phyloP scores from a whole-genome alignment of 2,329 filamentous ascomycete species.

The Aspergillus japonicus region DNA sequence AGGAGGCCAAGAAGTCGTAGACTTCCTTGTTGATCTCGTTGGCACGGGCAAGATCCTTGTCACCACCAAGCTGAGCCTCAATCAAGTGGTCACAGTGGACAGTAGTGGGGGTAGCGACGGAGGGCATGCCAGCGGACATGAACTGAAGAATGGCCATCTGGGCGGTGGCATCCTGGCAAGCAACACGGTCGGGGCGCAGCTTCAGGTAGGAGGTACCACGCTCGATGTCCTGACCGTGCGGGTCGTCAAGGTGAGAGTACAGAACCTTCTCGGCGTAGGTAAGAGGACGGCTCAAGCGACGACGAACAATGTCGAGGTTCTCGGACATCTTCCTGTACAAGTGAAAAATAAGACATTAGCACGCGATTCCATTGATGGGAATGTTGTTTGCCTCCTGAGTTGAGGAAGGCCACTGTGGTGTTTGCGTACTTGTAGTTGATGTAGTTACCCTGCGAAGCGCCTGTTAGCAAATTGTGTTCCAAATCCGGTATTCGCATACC shows the following conservation, averaged over 20 bases:
- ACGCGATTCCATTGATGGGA: neutral
- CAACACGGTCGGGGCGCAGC: constrained; percentile 93
- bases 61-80: constrained; percentile 90
- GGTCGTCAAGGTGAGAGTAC: constrained; percentile 97
- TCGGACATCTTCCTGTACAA: constrained; percentile 87
- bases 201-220: constrained; percentile 94
- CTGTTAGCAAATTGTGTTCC: constrained; percentile 27
- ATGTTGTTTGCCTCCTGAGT: neutral
- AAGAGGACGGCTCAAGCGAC: constrained; percentile 85
- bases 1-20: constrained; percentile 91
- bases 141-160: constrained; percentile 99
- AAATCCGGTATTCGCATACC: constrained; percentile 13
- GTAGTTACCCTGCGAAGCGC: constrained; percentile 66
- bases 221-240: constrained; percentile 93
- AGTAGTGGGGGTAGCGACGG: constrained; percentile 88
- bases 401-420: neutral
- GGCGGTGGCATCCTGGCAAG: constrained; percentile 98
- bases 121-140: constrained; percentile 97
- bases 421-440: constrained; percentile 79
- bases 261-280: constrained; percentile 98
- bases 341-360: constrained; percentile 24
- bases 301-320: constrained; percentile 87
- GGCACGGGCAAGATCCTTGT: constrained; percentile 89
- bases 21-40: constrained; percentile 97
- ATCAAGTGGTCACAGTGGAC: constrained; percentile 99